Percentiles rank a stretch among this genome's conserved stretches.
These are phyloP conservation scores for Penicillium antarcticum DNA, from an alignment of 495 filamentous ascomycete species.

Conservation along the genomic window DNA sequence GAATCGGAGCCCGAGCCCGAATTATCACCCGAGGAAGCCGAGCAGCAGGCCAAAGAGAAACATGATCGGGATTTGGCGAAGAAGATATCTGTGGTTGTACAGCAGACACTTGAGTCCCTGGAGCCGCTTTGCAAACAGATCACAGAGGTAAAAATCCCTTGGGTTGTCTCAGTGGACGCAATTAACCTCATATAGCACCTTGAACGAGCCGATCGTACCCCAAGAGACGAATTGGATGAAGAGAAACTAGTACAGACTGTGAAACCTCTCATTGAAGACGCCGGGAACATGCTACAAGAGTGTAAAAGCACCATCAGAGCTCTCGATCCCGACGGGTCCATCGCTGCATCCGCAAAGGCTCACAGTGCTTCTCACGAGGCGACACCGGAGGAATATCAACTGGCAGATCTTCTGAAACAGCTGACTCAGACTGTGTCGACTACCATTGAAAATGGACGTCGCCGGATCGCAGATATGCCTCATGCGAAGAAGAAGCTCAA, in stretches of 20 bases:
- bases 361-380: slow-evolving; percentile 78
- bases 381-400: slow-evolving; percentile 77
- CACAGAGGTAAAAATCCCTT: slow-evolving; percentile 55
- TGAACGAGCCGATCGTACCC: slow-evolving; percentile 74
- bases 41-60: slow-evolving; percentile 52
- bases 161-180: background rate
- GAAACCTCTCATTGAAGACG: slow-evolving; percentile 84
- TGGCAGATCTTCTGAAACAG: slow-evolving; percentile 82
- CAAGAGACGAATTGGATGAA: slow-evolving; percentile 90
- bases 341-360: slow-evolving; percentile 81
- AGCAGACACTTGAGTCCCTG: slow-evolving; percentile 77
- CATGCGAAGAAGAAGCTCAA: slow-evolving; percentile 92
- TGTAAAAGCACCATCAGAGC: slow-evolving; percentile 88
- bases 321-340: slow-evolving; percentile 83
- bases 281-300: slow-evolving; percentile 74
- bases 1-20: slow-evolving; percentile 38
- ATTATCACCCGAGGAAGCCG: slow-evolving; percentile 9
- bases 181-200: slow-evolving; percentile 55
- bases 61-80: slow-evolving; percentile 71
- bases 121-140: slow-evolving; percentile 86
- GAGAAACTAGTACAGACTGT: slow-evolving; percentile 82
- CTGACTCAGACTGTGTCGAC: slow-evolving; percentile 58
- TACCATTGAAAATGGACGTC: slow-evolving; percentile 81
- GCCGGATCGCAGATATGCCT: slow-evolving; percentile 84
- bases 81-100: slow-evolving; percentile 71